These are phyloP conservation scores for Calonectria multiphialidica DNA, from an alignment of 2,329 filamentous ascomycete genomes.

Conservation along the genomic window DNA sequence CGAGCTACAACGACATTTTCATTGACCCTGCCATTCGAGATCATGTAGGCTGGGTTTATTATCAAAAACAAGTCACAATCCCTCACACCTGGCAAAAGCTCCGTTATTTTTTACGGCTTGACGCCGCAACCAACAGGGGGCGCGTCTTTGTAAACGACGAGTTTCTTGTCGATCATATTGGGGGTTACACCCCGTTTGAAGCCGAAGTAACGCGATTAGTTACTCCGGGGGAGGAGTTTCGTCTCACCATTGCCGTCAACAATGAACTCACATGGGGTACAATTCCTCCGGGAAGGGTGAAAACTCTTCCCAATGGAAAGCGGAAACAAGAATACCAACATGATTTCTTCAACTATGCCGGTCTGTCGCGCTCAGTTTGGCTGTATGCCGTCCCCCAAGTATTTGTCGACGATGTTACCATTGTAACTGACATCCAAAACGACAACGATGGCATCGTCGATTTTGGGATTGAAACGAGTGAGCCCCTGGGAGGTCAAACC, in stretches of 20 bases:
- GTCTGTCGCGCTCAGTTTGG: conserved; percentile 18
- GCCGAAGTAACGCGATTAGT: conserved; percentile 10
- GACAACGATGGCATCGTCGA: not conserved
- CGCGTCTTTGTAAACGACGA: conserved; percentile 24
- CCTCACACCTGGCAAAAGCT: conserved; percentile 15
- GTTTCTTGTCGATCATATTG: conserved; percentile 20
- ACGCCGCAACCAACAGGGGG: conserved; percentile 20
- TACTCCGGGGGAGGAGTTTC: conserved; percentile 7
- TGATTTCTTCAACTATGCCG: conserved; percentile 28
- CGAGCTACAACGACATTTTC: conserved; percentile 30
- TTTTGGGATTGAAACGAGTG: conserved; percentile 6
- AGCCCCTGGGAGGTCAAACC: not conserved
- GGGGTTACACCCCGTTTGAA: conserved; percentile 25
- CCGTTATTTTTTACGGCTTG: conserved; percentile 21
- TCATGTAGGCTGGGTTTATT: conserved; percentile 30
- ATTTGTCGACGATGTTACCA: conserved; percentile 15
- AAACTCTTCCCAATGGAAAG: conserved; percentile 14
- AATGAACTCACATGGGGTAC: conserved; percentile 25
- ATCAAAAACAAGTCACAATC: conserved; percentile 18
- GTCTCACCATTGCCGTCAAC: conserved; percentile 24
- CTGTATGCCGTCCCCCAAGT: conserved; percentile 6
- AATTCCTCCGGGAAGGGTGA: conserved; percentile 17
- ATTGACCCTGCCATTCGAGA: conserved; percentile 12
- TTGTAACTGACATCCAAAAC: conserved; percentile 6
- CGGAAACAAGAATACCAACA: conserved; percentile 26